Percentiles rank a stretch among this genome's conserved stretches.
phyloP scores from a whole-genome alignment of 2,329 filamentous ascomycete genomes.

The Calonectria fujianensis region DNA sequence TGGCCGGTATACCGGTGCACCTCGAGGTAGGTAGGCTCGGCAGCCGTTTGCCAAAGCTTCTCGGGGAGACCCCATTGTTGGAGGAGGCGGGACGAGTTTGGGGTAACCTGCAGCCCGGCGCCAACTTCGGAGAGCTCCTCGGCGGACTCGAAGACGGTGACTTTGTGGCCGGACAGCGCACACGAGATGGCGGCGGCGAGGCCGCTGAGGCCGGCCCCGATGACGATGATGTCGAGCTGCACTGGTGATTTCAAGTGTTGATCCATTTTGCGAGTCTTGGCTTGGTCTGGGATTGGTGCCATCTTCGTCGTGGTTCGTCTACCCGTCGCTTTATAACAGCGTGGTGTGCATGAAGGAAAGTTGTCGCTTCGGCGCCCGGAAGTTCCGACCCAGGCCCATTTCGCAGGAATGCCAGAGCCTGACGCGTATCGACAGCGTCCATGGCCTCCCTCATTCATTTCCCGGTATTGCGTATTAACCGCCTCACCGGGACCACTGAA shows the following conservation, averaged over 20 bases:
- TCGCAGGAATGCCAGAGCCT: neutral
- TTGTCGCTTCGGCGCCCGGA: slow-evolving; percentile 15
- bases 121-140: slow-evolving; percentile 66
- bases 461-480: neutral
- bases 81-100: slow-evolving; percentile 70
- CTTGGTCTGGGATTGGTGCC: neutral
- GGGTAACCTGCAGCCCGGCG: slow-evolving; percentile 72
- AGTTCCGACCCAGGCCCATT: slow-evolving; percentile 28
- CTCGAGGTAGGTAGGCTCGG: slow-evolving; percentile 67
- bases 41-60: slow-evolving; percentile 61
- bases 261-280: slow-evolving; percentile 23
- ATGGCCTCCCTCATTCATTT: neutral
- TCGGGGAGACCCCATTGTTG: slow-evolving; percentile 70
- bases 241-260: slow-evolving; percentile 33
- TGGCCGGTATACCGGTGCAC: slow-evolving; percentile 72
- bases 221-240: slow-evolving; percentile 61
- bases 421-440: slow-evolving; percentile 2
- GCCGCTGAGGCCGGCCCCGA: slow-evolving; percentile 66
- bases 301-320: neutral
- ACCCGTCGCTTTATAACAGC: slow-evolving; percentile 1
- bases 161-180: slow-evolving; percentile 61
- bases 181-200: slow-evolving; percentile 63
- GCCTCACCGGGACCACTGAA: neutral
- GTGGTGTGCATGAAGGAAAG: slow-evolving; percentile 25
- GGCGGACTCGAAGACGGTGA: slow-evolving; percentile 65